Base-by-base conservation (phyloP, 2,329 filamentous ascomycete genomes). In the Paracamarosporium sp. region DNA sequence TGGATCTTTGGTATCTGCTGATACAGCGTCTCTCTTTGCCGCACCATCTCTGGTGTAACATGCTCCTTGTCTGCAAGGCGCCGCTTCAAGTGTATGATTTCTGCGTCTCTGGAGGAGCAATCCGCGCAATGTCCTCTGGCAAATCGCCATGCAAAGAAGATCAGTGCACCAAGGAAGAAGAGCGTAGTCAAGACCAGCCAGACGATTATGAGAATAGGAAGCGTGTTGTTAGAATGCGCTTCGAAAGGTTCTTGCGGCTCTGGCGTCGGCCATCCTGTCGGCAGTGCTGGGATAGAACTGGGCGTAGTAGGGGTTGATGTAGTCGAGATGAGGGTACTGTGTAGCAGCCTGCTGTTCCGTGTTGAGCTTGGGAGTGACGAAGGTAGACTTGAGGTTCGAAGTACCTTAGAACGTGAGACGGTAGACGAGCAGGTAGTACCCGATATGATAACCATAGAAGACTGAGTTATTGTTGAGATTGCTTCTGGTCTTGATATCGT, bases 111-210 rank as follows among this genome's bases (percentile, higher is more conserved):
- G n/a, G 2, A 8, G 28, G 31, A 8, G 36, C 53, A 55, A n/a
- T 45, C 47, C 7, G 22, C 17, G 28, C 53, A 55, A 7, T 50
- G 27, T 4, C 36, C 45, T n/a, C 36, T 11, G 17, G 27, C 25
- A n/a, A 55, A 15, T 25, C 41, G 41, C 20, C 13, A 45, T 11
- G 13, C 47, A 27, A 51, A 43, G 35, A 31, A 51, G 27, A 41
- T 25, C 5, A 51, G 27, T 24, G 48, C 35, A 8, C 35, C 51
- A 31, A 53, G 51, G 46, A 55, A 45, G 25, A 55, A 41, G 22
- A 55, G 27, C 4, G 20, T 28, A 15, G 30, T 22, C 2, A 50
- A 24, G 11, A 40, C 20, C n/a, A 55, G 20, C 1, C 20, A 50
- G 17, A 55, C 2, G 12, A 50, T 22, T 15, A 40, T 28, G 28